These are phyloP conservation scores for Pseudisothecium myosuroides DNA, from an alignment of 225 moss, liverwort and hornwort genomes.

Conservation along the genomic window DNA sequence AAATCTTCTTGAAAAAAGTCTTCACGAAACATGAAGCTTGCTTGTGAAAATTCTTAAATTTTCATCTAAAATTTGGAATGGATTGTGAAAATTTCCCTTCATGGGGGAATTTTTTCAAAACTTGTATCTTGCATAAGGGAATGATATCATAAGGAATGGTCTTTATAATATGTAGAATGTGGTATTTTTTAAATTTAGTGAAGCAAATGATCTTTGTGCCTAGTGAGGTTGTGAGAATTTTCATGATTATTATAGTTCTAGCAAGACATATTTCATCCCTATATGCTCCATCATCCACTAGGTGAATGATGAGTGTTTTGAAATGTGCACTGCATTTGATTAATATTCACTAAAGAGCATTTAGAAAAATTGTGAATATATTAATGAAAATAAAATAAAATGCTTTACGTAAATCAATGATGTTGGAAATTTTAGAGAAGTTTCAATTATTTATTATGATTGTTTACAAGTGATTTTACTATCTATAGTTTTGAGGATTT, in stretches of 20 bases:
- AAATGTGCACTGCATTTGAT: not conserved
- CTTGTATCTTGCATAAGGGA: not conserved
- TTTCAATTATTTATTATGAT: not conserved
- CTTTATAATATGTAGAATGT: accelerated
- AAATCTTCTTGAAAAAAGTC: not conserved
- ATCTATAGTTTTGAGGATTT: not conserved
- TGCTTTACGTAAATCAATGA: not conserved
- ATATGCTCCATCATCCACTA: accelerated
- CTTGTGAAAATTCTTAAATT: no score
- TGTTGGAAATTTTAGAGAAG: not conserved
- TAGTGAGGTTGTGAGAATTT: not conserved
- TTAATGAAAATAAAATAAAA: not conserved
- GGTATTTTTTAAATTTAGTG: not conserved
- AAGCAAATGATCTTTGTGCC: not conserved
- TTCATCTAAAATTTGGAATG: not conserved
- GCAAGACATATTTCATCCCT: not conserved
- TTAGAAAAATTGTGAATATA: no score
- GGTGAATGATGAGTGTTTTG: not conserved
- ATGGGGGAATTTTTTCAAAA: accelerated
- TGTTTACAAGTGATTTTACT: not conserved
- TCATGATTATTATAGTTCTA: no score
- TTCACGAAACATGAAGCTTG: not conserved
- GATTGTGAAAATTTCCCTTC: not conserved
- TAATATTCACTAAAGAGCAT: not conserved
- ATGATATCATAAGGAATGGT: accelerated